Base-by-base conservation (phyloP, 306 rosid genomes). In the Vigna trinervia region DNA sequence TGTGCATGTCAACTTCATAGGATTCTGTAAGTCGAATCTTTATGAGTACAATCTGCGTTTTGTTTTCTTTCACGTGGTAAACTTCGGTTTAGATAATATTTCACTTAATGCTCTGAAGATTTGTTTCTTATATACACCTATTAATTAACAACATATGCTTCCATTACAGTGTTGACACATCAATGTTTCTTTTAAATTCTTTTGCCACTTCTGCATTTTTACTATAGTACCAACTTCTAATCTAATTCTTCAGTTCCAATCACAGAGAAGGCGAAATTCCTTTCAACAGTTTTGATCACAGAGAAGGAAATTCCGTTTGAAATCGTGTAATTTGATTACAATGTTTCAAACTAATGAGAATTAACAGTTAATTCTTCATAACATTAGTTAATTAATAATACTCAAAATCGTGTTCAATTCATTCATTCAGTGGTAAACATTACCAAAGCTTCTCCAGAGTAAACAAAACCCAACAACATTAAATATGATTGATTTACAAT, bases 11-110 rank as follows among this genome's bases (percentile, higher is more conserved):
- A 46, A 65, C 79, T 38, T 69, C 69, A 81, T 4, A 53, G 50
- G 75, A 73, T 69, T 81, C 78, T 45, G 45, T 6, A 46, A n/a
- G 69, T 62, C 63, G 85, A 63, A 69, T 73, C 30, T 59, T 51
- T 78, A 23, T 22, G 22, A 17, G 65, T 69, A 62, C 75, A 73
- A 77, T 22, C 30, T 71, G 41, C 41, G 41, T 52, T 77, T 6
- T 57, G 59, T 58, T 32, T 50, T 32, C 15, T 13, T 60, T 54
- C 76, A 67, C 74, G 59, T 73, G 74, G 43, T 41, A 61, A 43
- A 65, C 57, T 72, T 64, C 5, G 58, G 62, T 45, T 12, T 58
- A 38, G 45, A 76, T 47, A 51, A 67, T 51, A 46, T 56, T 22
- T 36, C 43, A 64, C 2, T 59, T n/a, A 58, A 12, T 53, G 36